Percentiles rank a stretch among this genome's conserved stretches.
Evolutionary conservation across 2,329 filamentous ascomycete genomes (phyloP).

Genomic region (Madurella fahalii): DNA sequence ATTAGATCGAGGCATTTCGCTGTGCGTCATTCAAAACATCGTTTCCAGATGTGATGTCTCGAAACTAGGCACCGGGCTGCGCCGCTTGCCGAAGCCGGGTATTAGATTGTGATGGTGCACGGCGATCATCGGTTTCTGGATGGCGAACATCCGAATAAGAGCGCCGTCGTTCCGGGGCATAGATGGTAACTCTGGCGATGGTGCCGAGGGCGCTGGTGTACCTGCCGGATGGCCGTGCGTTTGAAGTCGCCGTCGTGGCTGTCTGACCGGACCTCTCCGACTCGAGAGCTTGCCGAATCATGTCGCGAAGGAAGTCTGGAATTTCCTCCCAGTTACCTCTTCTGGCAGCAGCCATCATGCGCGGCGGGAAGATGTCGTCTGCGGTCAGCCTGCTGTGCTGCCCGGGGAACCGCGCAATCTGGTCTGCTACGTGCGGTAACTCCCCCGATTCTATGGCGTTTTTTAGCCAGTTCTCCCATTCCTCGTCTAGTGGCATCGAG

Average conservation of each 20-base stretch:
- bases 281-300: conserved; percentile 47
- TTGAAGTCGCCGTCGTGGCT: conserved; percentile 1
- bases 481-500: conserved; percentile 60
- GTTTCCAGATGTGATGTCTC: neutral
- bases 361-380: conserved; percentile 42
- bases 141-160: conserved; percentile 5
- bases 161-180: conserved; percentile 9
- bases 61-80: neutral
- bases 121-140: conserved; percentile 5
- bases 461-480: conserved; percentile 73
- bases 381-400: conserved; percentile 33
- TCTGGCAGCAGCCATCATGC: conserved; percentile 52
- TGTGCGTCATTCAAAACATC: neutral
- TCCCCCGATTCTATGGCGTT: conserved; percentile 62
- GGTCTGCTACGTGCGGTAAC: conserved; percentile 45
- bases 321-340: conserved; percentile 55
- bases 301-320: conserved; percentile 51
- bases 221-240: conserved; percentile 14
- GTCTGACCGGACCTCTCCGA: conserved; percentile 22
- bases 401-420: conserved; percentile 35
- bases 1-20: conserved; percentile 7
- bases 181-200: conserved; percentile 6
- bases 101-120: neutral
- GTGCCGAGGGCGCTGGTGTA: conserved; percentile 14
- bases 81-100: conserved; percentile 5